Base-by-base conservation (phyloP, 1,139 yeast genomes). In the Spencermartinsiella ligniputridi region DNA sequence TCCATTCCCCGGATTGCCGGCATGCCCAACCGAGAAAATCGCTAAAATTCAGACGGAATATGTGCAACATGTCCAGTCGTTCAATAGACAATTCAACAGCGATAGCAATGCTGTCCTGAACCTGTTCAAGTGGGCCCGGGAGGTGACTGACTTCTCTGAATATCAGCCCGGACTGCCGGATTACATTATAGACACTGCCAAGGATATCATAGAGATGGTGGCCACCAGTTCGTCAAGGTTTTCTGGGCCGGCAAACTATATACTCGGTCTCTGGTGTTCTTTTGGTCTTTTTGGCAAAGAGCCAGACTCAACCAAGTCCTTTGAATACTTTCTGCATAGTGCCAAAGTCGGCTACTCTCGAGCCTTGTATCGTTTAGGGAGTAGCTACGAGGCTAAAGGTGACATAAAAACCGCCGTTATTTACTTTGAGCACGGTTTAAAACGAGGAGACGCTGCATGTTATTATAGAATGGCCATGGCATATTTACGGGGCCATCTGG, bases 401-500 rank as follows among this genome's bases (percentile, higher is more conserved):
- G 66, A 64, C 41, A 36, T 45, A 27, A 44, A 37, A 19, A 49
- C 54, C 12, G 67, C 67, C 1, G 44, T 60, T 15, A 54, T 57
- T 8, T 62, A 64, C 39, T 64, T 58, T 44, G 62, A 61, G 45
- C 60, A 58, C 15, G 69, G 69, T 9, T 62, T 62, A 15, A 53
- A 56, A 29, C 50, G 56, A 12, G 55, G 56, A 13, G 70, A 66
- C 44, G 54, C 67, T 12, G 69, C 69, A 8, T 66, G 68, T 37
- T 50, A 54, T 41, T 66, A 64, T 46, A 51, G 70, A 17, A 47
- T 67, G 51, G 69, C 66, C 8, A 62, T 67, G 56, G 68, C 68
- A 4, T 46, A 55, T 40, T 44, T 67, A 9, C 55, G 64, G 44
- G 71, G 70, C 19, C 67, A 63, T 36, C 50, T 64, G 24, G 62